Evolutionary conservation across 441 rosid species (phyloP).

Genomic region (Gossypium lobatum): DNA sequence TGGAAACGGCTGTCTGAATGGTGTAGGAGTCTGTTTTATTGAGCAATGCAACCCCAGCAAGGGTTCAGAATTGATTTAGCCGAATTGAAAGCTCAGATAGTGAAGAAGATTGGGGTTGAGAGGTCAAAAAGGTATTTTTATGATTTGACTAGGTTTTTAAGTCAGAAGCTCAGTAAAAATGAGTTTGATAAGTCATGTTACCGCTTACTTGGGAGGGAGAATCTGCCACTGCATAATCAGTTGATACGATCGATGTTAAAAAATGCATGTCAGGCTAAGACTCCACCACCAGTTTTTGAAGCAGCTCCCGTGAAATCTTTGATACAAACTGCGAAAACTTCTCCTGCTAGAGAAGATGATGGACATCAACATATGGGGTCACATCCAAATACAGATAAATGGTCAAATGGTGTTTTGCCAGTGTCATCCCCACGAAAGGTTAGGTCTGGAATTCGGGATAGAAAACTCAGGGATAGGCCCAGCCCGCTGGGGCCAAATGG

Average conservation of each 20-base stretch:
- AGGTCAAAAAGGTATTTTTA: slow-evolving; percentile 68
- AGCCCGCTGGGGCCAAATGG: slow-evolving; percentile 80
- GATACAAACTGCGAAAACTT: slow-evolving; percentile 32
- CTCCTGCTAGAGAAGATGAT: slow-evolving; percentile 45
- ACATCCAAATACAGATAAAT: slow-evolving; percentile 35
- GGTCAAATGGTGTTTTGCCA: slow-evolving; percentile 78
- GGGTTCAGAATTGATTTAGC: slow-evolving; percentile 69
- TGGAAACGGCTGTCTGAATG: slow-evolving; percentile 23
- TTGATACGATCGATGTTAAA: slow-evolving; percentile 62
- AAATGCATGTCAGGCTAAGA: slow-evolving; percentile 65
- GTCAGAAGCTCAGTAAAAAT: slow-evolving; percentile 67
- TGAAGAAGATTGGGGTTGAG: slow-evolving; percentile 73
- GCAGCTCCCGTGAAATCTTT: slow-evolving; percentile 28
- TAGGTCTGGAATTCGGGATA: slow-evolving; percentile 52
- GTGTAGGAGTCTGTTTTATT: slow-evolving; percentile 39
- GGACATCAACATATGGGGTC: slow-evolving; percentile 50
- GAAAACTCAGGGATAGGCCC: slow-evolving; percentile 42
- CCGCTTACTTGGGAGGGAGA: slow-evolving; percentile 73
- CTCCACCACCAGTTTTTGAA: slow-evolving; percentile 35
- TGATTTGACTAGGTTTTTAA: slow-evolving; percentile 63
- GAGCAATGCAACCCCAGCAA: slow-evolving; percentile 78
- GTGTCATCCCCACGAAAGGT: slow-evolving; percentile 21
- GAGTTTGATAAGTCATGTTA: slow-evolving; percentile 72
- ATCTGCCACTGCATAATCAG: slow-evolving; percentile 77
- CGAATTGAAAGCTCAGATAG: slow-evolving; percentile 64